Base-by-base conservation (phyloP, 2,329 filamentous ascomycete genomes). In the Arthroderma uncinatum region DNA sequence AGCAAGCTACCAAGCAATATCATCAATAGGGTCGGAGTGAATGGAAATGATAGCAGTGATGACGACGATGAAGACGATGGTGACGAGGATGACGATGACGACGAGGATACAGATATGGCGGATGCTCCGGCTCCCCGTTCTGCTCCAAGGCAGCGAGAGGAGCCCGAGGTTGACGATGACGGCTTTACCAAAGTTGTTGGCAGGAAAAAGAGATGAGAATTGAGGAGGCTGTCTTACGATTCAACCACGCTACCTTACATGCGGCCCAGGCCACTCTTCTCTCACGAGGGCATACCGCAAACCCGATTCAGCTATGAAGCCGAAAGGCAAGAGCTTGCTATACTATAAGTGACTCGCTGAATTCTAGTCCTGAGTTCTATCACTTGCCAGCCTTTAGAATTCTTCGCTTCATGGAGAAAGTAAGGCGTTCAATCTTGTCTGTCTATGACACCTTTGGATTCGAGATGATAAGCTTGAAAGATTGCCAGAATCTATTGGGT, bases 101-200 rank as follows among this genome's bases (percentile, higher is more conserved):
- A 75, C 47, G 63, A 65, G 54, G 76, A 78, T 68, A 78, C 82
- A 9, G 79, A 85, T 53, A 87, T 88, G 84, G 80, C 75, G 40
- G 86, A 89, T 60, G 86, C 86, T 36, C 83, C 85, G 6, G 72
- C 79, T 14, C 16, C 40, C 4, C 53, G 36, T 21, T 50, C 53
- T 16, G 28, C 52, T n/a, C 57, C 53, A 40, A 83, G 78, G 68
- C 82, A 87, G 70, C 87, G 83, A 72, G 70, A 76, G 14, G 79
- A 81, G 67, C 86, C 87, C 0, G 82, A 89, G 69, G 77, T 91
- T 48, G 87, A 92, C 70, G 86, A 90, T 63, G 87, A 92, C 66
- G 87, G 87, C 3, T 92, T 92, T 69, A 88, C 83, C 14, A 88
- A 80, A 71, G 86, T 90, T 62, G 80, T 83, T 57, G 79, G 81